These are phyloP conservation scores for Gynostemma pentaphyllum DNA, from an alignment of 306 rosid genomes.

Conservation along the genomic window DNA sequence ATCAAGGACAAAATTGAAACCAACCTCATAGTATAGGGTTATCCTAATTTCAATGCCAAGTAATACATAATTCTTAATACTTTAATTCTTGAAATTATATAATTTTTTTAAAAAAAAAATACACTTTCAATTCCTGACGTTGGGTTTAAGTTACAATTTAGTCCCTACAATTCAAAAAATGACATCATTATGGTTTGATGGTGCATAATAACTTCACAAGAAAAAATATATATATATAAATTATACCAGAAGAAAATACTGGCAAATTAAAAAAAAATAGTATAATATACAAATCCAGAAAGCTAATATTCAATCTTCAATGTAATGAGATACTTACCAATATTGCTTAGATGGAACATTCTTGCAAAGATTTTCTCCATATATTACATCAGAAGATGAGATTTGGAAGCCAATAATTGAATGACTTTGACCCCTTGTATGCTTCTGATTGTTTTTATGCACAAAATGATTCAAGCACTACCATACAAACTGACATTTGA, in stretches of 20 bases:
- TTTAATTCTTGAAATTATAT: too few species aligned
- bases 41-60: too few species aligned
- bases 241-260: not conserved
- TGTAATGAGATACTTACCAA: not conserved
- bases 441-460: not conserved
- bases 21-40: too few species aligned
- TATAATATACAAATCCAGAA: not conserved
- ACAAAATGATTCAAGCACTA: not conserved
- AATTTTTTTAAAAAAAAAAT: too few species aligned
- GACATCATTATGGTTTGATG: not conserved
- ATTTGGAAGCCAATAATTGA: not conserved
- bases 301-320: not conserved
- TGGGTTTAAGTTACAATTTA: too few species aligned
- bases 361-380: not conserved
- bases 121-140: too few species aligned
- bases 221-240: not conserved
- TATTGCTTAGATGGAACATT: not conserved
- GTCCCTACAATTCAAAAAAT: not conserved
- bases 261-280: not conserved
- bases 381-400: not conserved
- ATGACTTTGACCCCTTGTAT: slow-evolving; percentile 1
- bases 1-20: too few species aligned
- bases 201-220: not conserved
- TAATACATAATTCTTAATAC: too few species aligned
- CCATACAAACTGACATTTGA: not conserved